Conservation (phyloP, 2,329 filamentous ascomycete species). For the Lachnellula occidentalis region DNA sequence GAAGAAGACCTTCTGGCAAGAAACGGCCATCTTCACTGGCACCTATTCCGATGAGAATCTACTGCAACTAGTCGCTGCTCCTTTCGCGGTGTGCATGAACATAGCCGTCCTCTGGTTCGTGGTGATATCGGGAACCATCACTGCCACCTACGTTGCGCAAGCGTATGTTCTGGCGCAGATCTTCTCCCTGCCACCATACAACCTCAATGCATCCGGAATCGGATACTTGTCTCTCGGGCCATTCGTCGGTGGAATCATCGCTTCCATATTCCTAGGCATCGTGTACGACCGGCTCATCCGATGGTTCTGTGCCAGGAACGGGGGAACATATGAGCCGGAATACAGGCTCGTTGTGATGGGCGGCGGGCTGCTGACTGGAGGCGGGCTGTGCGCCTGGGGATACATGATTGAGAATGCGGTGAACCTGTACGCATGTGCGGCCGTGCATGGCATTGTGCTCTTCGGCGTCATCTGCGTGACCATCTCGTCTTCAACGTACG, state of each 20-base stretch:
- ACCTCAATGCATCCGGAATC: slow-evolving; percentile 35
- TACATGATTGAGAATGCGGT: slow-evolving; percentile 23
- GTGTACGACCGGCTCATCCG: slow-evolving; percentile 35
- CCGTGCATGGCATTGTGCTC: slow-evolving; percentile 27
- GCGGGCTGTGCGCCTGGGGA: slow-evolving; percentile 37
- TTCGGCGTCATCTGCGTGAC: slow-evolving; percentile 27
- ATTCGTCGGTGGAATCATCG: slow-evolving; percentile 36
- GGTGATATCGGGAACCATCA: slow-evolving; percentile 39
- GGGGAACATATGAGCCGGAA: slow-evolving; percentile 48
- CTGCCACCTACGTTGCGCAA: slow-evolving; percentile 39
- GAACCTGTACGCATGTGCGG: slow-evolving; percentile 30
- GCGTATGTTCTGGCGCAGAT: slow-evolving; percentile 41
- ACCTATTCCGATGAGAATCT: slow-evolving; percentile 34
- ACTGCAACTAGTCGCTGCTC: slow-evolving; percentile 36
- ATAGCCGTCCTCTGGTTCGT: slow-evolving; percentile 45
- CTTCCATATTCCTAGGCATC: slow-evolving; percentile 30
- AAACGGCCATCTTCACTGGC: slow-evolving; percentile 34
- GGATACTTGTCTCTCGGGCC: slow-evolving; percentile 39
- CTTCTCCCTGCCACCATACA: slow-evolving; percentile 44
- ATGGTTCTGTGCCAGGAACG: slow-evolving; percentile 43
- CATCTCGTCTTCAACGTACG: slow-evolving; percentile 32
- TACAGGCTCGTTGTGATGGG: slow-evolving; percentile 39
- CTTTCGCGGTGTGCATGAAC: slow-evolving; percentile 44
- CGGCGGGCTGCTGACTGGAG: slow-evolving; percentile 30
- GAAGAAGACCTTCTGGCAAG: slow-evolving; percentile 34